Base-by-base conservation (phyloP, 2,329 filamentous ascomycete genomes). In the Neonectria hederae region DNA sequence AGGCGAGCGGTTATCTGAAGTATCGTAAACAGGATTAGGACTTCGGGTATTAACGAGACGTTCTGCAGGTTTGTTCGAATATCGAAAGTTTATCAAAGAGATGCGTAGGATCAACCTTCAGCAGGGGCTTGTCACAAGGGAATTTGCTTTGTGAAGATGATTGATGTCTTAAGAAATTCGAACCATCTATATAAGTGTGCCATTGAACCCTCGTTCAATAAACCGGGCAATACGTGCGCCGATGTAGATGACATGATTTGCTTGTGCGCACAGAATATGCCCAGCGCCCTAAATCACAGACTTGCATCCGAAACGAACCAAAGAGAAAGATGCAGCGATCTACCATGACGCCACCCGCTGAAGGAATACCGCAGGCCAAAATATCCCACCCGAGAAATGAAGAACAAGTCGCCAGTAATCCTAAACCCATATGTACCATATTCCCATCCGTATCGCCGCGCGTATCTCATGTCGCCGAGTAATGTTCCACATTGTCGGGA, bases 1-100 rank as follows among this genome's bases (percentile, higher is more conserved):
- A 38, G 74, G 74, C 11, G 74, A 76, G 49, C 62, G 66, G 19
- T 59, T 71, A 35, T 69, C 60, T 2, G 65, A 73, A 53, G 48
- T 72, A 21, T 62, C 58, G 26, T 71, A 54, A 70, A 0, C 19
- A n/a, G 5, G 6, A 38, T 6, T 5, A 10, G 4, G 5, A 24
- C 2, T 6, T 48, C 4, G 45, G n/a, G 19, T 30, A n/a, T 19
- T 5, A 19, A 17, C 14, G 9, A 17, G 10, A n/a, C 14, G 14
- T 49, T 19, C n/a, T 49, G 3, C 17, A 32, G 14, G 28, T 32
- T 30, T 10, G 4, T 49, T 49, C 7, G 10, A 17, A 19, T 28
- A 13, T 1, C 10, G 10, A 11, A 9, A 4, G 3, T 24, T 24
- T 3, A 11, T 14, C 2, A 13, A 8, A 28, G 5, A 11, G 2